Percentiles rank a stretch among this genome's conserved stretches.
Conservation (phyloP, 116 monocot genomes). For the Cymodocea nodosa region DNA sequence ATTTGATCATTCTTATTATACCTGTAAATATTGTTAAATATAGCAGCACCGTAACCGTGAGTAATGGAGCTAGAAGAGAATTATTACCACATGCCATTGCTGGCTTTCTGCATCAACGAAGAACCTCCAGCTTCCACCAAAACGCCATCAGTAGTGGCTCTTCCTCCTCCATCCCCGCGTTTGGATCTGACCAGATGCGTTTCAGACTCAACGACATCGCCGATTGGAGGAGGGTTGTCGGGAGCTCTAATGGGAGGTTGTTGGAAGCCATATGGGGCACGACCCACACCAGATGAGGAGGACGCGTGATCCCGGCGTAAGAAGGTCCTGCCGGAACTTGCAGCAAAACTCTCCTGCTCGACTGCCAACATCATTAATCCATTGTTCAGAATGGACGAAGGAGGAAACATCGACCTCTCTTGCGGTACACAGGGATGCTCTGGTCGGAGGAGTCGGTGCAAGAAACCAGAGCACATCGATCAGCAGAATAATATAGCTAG, state of each 20-base stretch:
- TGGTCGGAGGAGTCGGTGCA: too few relatives aligned
- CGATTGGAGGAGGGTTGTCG: constrained; percentile 3
- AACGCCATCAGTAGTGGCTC: background rate
- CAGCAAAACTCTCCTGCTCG: constrained; percentile 9
- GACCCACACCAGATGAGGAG: constrained; percentile 8
- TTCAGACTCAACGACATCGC: background rate
- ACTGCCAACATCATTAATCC: constrained; percentile 12
- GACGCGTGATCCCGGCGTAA: constrained; percentile 10
- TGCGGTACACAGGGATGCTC: background rate
- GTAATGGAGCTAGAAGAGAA: background rate
- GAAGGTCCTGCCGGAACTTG: constrained; percentile 16
- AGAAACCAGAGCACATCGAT: too few relatives aligned
- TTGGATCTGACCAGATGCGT: background rate
- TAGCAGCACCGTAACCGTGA: background rate
- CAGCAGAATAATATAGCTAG: too few relatives aligned
- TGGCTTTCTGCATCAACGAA: constrained; percentile 11
- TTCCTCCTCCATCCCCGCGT: background rate
- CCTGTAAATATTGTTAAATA: background rate
- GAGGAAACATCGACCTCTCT: constrained; percentile 18
- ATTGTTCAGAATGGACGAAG: constrained; percentile 12
- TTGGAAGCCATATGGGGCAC: constrained; percentile 10
- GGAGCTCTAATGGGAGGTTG: constrained; percentile 10
- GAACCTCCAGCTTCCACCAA: background rate
- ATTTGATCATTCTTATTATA: background rate
- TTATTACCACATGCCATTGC: constrained; percentile 15